These are phyloP conservation scores for Macrophomina phaseolina DNA, from an alignment of 2,329 filamentous ascomycete species.

Conservation along the genomic window DNA sequence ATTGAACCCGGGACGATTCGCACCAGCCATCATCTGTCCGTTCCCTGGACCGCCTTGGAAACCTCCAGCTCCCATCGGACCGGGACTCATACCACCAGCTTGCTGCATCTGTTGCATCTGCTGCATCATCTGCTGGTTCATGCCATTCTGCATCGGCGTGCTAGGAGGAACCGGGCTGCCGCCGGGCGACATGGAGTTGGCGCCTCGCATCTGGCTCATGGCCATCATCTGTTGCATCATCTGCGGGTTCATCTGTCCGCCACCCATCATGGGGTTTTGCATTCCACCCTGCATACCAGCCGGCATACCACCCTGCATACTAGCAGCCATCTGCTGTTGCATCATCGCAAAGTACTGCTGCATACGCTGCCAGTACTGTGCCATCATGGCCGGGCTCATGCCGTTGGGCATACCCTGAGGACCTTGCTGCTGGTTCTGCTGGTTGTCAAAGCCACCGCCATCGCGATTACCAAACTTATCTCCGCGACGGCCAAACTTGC, in stretches of 20 bases:
- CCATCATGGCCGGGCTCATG: slow-evolving; percentile 97
- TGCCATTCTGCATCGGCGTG: slow-evolving; percentile 34
- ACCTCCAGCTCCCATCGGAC: slow-evolving; percentile 46
- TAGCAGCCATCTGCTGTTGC: slow-evolving; percentile 81
- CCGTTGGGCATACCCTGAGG: slow-evolving; percentile 53
- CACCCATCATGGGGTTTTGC: slow-evolving; percentile 63
- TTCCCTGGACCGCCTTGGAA: slow-evolving; percentile 17
- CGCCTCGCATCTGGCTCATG: slow-evolving; percentile 39
- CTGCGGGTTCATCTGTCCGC: slow-evolving; percentile 64
- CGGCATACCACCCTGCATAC: slow-evolving; percentile 43
- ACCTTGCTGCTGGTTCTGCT: slow-evolving; percentile 53
- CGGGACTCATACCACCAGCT: slow-evolving; percentile 41
- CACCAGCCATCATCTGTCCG: slow-evolving; percentile 34
- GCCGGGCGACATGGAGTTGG: slow-evolving; percentile 32
- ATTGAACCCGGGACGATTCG: slow-evolving; percentile 62
- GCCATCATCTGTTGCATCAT: slow-evolving; percentile 52
- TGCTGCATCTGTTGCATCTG: slow-evolving; percentile 77
- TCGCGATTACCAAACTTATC: slow-evolving; percentile 47
- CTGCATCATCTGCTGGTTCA: slow-evolving; percentile 77
- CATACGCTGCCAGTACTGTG: slow-evolving; percentile 98
- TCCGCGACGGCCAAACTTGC: slow-evolving; percentile 43
- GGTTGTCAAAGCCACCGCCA: slow-evolving; percentile 47
- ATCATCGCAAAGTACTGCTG: slow-evolving; percentile 96
- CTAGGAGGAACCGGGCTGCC: slow-evolving; percentile 41
- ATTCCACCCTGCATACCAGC: slow-evolving; percentile 37